phyloP scores from a whole-genome alignment of 345 rosid genomes.

The Camelina neglecta region DNA sequence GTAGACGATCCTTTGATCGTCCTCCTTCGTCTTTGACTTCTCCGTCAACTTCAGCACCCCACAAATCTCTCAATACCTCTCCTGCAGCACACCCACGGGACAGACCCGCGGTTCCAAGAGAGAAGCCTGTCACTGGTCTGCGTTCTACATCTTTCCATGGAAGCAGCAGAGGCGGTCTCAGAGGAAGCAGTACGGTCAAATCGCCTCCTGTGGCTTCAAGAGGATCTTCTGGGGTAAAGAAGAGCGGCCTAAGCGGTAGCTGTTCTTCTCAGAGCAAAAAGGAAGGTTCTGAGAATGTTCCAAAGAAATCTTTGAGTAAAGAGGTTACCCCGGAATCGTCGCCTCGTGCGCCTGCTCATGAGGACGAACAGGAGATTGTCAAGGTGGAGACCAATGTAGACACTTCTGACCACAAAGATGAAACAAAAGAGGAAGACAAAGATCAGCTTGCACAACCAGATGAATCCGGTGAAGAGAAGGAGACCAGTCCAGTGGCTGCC shows the following conservation, averaged over 20 bases:
- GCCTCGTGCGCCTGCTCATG: constrained; percentile 20
- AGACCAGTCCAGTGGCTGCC: constrained; percentile 4
- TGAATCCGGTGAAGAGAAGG: constrained; percentile 44
- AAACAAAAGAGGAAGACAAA: constrained; percentile 35
- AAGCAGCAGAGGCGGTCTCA: constrained; percentile 34
- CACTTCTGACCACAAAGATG: constrained; percentile 27
- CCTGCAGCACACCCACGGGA: constrained; percentile 47
- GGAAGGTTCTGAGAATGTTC: constrained; percentile 33
- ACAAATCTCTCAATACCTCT: constrained; percentile 45
- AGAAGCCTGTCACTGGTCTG: constrained; percentile 42
- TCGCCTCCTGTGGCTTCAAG: constrained; percentile 34
- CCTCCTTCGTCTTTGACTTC: constrained; percentile 55
- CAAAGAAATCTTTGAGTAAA: constrained; percentile 29
- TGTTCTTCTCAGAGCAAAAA: constrained; percentile 38
- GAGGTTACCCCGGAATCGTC: constrained; percentile 29
- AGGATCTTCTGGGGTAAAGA: constrained; percentile 38
- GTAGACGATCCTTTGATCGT: constrained; percentile 81
- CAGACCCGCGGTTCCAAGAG: constrained; percentile 45
- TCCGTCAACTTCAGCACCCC: constrained; percentile 46
- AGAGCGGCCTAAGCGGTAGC: constrained; percentile 34
- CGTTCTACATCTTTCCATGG: constrained; percentile 46
- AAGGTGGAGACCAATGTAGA: constrained; percentile 38
- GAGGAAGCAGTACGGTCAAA: constrained; percentile 35
- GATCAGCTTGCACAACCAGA: constrained; percentile 22
- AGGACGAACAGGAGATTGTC: constrained; percentile 42